Conservation (phyloP, 805 yeast species). For the Kockiozyma suomiensis region DNA sequence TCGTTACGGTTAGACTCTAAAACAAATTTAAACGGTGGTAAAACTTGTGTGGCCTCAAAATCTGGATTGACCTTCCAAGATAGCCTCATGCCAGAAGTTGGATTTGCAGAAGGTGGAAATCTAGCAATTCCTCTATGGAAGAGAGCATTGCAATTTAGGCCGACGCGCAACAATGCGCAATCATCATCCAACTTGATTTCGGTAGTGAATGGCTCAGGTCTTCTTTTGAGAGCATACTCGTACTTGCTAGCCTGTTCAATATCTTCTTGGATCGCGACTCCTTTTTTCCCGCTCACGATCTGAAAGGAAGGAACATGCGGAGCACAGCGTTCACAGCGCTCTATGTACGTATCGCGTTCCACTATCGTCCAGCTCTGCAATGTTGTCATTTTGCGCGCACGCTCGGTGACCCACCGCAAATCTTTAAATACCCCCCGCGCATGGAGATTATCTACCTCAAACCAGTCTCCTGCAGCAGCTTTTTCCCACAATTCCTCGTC, state of each 20-base stretch:
- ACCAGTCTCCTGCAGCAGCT: constrained; percentile 14
- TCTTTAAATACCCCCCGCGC: constrained; percentile 11
- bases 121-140: constrained; percentile 11
- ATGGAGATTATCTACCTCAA: constrained; percentile 4
- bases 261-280: constrained; percentile 11
- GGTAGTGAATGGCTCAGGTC: constrained; percentile 13
- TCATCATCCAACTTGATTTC: constrained; percentile 5
- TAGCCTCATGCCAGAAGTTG: neutral
- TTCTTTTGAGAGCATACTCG: constrained; percentile 12
- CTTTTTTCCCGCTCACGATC: neutral
- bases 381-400: constrained; percentile 5
- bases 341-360: neutral
- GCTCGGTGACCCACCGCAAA: constrained; percentile 18
- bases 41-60: constrained; percentile 3
- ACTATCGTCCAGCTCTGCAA: neutral
- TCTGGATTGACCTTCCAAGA: constrained; percentile 13
- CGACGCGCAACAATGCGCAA: constrained; percentile 13
- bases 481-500: constrained; percentile 19
- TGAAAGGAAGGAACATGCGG: constrained; percentile 4
- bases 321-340: constrained; percentile 9
- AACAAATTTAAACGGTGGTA: neutral
- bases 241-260: constrained; percentile 12
- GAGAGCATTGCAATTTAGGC: constrained; percentile 8
- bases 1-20: constrained; percentile 11
- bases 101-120: neutral